Conservation (phyloP, 2,329 filamentous ascomycete species). For the Monosporascus sp. region DNA sequence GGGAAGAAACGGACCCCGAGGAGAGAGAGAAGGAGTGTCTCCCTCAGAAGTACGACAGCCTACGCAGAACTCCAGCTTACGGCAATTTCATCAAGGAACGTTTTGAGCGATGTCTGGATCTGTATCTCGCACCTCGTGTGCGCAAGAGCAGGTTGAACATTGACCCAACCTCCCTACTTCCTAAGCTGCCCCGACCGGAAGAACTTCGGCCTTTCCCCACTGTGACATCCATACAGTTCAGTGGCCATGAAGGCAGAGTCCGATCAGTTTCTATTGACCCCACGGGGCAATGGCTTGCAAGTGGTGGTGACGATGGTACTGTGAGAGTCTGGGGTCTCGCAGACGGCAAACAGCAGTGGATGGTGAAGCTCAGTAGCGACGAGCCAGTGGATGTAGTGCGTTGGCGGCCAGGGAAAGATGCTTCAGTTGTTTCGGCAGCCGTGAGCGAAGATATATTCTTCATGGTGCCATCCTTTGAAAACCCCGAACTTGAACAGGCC, state of each 20-base stretch:
- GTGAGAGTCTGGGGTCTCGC: slow-evolving; percentile 85
- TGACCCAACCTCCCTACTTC: slow-evolving; percentile 85
- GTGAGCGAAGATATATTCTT: slow-evolving; percentile 82
- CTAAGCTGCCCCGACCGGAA: slow-evolving; percentile 87
- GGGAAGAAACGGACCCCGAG: slow-evolving; percentile 83
- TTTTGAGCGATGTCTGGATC: slow-evolving; percentile 90
- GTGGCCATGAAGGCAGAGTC: slow-evolving; percentile 83
- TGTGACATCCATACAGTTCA: slow-evolving; percentile 78
- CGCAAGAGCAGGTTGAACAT: slow-evolving; percentile 94
- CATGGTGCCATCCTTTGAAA: slow-evolving; percentile 67
- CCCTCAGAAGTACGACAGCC: slow-evolving; percentile 72
- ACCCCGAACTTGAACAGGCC: slow-evolving; percentile 66
- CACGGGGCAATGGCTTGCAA: slow-evolving; percentile 78
- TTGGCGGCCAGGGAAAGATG: slow-evolving; percentile 82
- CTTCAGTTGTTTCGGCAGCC: slow-evolving; percentile 75
- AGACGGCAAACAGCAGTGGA: slow-evolving; percentile 85
- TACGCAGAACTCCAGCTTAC: slow-evolving; percentile 90
- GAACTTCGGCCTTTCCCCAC: slow-evolving; percentile 95
- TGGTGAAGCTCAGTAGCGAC: slow-evolving; percentile 69
- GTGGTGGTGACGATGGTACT: slow-evolving; percentile 89
- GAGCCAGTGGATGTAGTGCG: slow-evolving; percentile 78
- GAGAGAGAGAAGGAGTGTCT: slow-evolving; percentile 87
- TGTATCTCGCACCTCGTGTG: slow-evolving; percentile 90
- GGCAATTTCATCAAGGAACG: slow-evolving; percentile 88
- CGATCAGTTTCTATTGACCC: slow-evolving; percentile 82